These are phyloP conservation scores for Tinospora cordifolia DNA, from an alignment of 164 flowering plant genomes.

Conservation along the genomic window DNA sequence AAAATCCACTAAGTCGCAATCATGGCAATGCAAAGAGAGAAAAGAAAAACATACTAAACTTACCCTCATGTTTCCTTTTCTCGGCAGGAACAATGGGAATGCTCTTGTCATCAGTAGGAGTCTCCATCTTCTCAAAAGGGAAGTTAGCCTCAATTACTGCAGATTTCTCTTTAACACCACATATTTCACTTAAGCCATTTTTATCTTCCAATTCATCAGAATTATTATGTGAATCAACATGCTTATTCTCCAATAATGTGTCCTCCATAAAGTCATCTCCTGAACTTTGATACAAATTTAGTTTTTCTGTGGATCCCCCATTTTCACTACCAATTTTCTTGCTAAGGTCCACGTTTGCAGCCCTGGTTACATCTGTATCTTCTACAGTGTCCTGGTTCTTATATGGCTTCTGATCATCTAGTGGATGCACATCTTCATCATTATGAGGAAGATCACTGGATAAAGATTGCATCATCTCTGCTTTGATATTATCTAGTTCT, in stretches of 20 bases:
- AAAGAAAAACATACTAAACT: background rate
- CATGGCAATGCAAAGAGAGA: too few species aligned
- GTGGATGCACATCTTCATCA: constrained; percentile 53
- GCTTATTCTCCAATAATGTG: constrained; percentile 61
- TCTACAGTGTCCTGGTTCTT: constrained; percentile 41
- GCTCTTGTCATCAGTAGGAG: constrained; percentile 28
- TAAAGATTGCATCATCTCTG: constrained; percentile 75
- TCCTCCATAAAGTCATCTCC: constrained; percentile 93
- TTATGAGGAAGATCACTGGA: constrained; percentile 46
- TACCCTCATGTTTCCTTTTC: constrained; percentile 75
- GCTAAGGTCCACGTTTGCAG: constrained; percentile 32
- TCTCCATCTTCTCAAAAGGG: constrained; percentile 30
- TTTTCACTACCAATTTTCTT: constrained; percentile 46
- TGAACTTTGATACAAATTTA: constrained; percentile 70
- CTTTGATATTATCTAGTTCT: constrained; percentile 65
- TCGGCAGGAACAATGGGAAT: constrained; percentile 25
- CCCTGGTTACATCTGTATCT: constrained; percentile 34
- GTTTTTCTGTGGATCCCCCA: constrained; percentile 57
- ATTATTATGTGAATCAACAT: constrained; percentile 41
- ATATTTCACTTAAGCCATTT: constrained; percentile 22
- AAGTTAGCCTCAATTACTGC: constrained; percentile 31
- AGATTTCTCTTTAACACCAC: constrained; percentile 35
- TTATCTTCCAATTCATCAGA: constrained; percentile 35
- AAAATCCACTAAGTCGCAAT: background rate
- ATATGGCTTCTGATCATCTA: constrained; percentile 59